Evolutionary conservation across 352 stramenopile species (phyloP), one percentile per base, ranked within the genome.

Genomic region (Globisporangium spiculum): DNA sequence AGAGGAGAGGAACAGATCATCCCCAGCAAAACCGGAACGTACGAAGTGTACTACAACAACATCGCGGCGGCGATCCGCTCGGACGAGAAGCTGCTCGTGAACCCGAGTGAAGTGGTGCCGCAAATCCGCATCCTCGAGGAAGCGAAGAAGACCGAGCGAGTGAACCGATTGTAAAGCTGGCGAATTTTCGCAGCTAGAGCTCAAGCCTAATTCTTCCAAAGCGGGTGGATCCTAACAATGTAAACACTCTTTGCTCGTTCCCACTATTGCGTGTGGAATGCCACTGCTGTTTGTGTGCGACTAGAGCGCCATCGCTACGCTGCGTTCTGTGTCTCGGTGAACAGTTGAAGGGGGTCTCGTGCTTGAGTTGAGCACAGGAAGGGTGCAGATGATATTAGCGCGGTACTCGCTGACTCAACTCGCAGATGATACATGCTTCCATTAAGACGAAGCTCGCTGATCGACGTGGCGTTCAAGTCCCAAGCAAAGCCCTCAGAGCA

Each of bases 111-210:
- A 5, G 72, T 90, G 46, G 74, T 91, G 9, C 72, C 76, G 46
- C 83, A 90, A 70, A 93, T 93, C 59, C 78, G 82, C 44, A 93
- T 93, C 62, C 71, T 93, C 32, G 85, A 93, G 65, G 65, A 89
- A 7, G 81, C 85, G 30, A 90, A 90, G 65, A 81, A 83, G 66
- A 82, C 73, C 2, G 74, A 87, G 65, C 75, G 80, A 34, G 68
- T 83, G 59, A 72, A 72, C 60, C 50, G 59, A 24, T 24, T 52
- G 52, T 71, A 34, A 68, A 68, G 20, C 10, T n/a, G 34, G 18
- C 14, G 32, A 6, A 60, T 18, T n/a, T 24, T 18, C 27, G 14
- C 53, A 18, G 14, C 48, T 16, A 50, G 41, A 50, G 4, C 16
- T n/a, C n/a, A 50, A 50, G 16, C 38, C 10, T 46, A 46, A 20